phyloP scores from a whole-genome alignment of 75 land plant genomes.

The Picea glauca region DNA sequence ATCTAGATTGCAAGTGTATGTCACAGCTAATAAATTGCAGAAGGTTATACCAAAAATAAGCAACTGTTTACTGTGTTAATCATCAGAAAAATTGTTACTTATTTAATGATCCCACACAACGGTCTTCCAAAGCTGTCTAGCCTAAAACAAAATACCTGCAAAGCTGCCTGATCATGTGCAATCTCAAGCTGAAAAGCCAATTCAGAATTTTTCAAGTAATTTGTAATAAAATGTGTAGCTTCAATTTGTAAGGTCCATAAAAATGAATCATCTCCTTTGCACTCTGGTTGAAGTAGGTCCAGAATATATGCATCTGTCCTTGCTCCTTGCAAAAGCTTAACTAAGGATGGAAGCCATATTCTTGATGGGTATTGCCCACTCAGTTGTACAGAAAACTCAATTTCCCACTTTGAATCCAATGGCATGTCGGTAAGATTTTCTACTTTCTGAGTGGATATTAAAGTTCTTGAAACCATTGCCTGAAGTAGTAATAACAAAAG shows the following conservation, averaged over 20 bases:
- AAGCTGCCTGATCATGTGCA: conserved; percentile 18
- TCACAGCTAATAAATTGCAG: too few relatives aligned
- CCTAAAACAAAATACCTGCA: conserved; percentile 32
- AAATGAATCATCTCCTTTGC: neutral
- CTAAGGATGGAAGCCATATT: conserved; percentile 68
- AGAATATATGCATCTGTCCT: conserved; percentile 2
- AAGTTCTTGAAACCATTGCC: conserved; percentile 24
- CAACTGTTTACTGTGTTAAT: too few relatives aligned
- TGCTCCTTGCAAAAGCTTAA: conserved; percentile 30
- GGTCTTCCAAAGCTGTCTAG: neutral
- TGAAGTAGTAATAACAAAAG: conserved; percentile 56
- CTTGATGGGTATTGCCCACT: conserved; percentile 54
- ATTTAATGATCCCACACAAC: neutral
- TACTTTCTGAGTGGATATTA: neutral
- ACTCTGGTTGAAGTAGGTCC: neutral
- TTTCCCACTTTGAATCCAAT: conserved; percentile 37
- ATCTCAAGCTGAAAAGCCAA: conserved; percentile 37
- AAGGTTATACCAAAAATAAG: too few relatives aligned
- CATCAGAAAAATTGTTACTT: too few relatives aligned
- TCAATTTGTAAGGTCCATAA: conserved; percentile 9
- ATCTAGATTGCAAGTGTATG: too few relatives aligned
- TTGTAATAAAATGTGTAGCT: conserved; percentile 22
- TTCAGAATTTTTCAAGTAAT: conserved; percentile 50
- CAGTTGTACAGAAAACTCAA: conserved; percentile 39
- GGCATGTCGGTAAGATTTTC: neutral